These are phyloP conservation scores for Dendryphion nanum DNA, from an alignment of 2,329 filamentous ascomycete genomes.

Conservation along the genomic window DNA sequence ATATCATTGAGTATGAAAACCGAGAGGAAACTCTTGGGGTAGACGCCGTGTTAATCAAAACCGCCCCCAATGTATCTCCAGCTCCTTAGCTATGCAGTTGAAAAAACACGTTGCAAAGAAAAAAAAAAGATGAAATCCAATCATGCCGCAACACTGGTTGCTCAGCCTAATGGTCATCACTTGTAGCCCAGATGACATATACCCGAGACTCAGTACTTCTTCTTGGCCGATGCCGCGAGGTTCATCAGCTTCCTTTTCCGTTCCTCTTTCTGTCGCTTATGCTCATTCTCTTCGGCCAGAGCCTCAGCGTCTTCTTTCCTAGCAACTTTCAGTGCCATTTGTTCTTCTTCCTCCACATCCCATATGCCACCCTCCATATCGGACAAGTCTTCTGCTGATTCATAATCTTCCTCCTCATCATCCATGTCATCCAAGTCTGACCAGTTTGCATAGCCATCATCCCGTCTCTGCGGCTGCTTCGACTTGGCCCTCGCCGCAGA, in stretches of 20 bases:
- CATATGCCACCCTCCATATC: slow-evolving; percentile 77
- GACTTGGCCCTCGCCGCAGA: slow-evolving; percentile 30
- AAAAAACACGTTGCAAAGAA: too few species aligned
- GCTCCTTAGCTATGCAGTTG: slow-evolving; percentile 36
- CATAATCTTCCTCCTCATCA: slow-evolving; percentile 58
- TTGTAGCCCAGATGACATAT: slow-evolving; percentile 22
- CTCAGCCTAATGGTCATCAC: too few species aligned
- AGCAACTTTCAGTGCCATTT: slow-evolving; percentile 59
- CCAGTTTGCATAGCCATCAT: slow-evolving; percentile 39
- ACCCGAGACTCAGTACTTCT: too few species aligned
- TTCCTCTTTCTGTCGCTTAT: slow-evolving; percentile 32
- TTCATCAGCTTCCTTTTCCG: slow-evolving; percentile 31
- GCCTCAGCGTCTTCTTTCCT: slow-evolving; percentile 67
- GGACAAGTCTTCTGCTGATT: slow-evolving; percentile 65
- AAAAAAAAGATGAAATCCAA: slow-evolving; percentile 20
- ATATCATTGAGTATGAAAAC: too few species aligned
- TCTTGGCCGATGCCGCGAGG: slow-evolving; percentile 30
- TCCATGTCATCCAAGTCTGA: slow-evolving; percentile 39
- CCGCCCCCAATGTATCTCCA: slow-evolving; percentile 12
- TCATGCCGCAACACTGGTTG: too few species aligned
- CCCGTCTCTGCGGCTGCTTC: slow-evolving; percentile 31
- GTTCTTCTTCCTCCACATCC: slow-evolving; percentile 72
- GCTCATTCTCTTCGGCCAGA: slow-evolving; percentile 52
- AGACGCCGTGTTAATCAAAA: slow-evolving; percentile 16
- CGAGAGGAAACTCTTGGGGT: too few species aligned